phyloP scores from a whole-genome alignment of 2,329 filamentous ascomycete species.

The Ophiostoma australiae region DNA sequence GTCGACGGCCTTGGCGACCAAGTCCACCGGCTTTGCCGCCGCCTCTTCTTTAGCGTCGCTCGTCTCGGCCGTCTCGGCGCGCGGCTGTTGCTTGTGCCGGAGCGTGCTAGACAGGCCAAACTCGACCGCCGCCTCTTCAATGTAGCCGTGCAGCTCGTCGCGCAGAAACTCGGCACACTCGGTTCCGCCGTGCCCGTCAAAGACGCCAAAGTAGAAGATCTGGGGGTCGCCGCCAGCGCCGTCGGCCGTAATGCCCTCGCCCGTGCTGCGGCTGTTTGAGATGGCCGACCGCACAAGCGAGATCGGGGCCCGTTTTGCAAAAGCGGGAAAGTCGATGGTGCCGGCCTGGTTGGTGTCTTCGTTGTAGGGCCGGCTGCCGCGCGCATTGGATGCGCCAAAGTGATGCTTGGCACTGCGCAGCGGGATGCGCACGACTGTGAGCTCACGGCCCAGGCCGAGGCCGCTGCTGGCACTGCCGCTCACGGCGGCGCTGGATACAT shows the following conservation, averaged over 20 bases:
- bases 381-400: constrained; percentile 73
- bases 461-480: not conserved
- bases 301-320: constrained; percentile 76
- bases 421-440: constrained; percentile 92
- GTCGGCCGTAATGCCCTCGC: constrained; percentile 64
- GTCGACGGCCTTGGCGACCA: constrained; percentile 32
- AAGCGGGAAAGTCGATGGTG: constrained; percentile 85
- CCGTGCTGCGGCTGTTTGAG: constrained; percentile 46
- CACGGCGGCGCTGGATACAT: constrained; percentile 46
- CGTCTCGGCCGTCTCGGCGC: not conserved
- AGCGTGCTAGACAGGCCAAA: constrained; percentile 78
- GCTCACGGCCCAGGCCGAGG: constrained; percentile 56
- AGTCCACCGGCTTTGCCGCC: not conserved
- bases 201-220: constrained; percentile 95
- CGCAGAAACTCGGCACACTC: constrained; percentile 84
- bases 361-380: constrained; percentile 82
- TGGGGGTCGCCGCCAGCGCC: constrained; percentile 78
- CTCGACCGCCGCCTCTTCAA: constrained; percentile 71
- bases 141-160: constrained; percentile 79
- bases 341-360: constrained; percentile 94
- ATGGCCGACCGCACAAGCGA: constrained; percentile 46
- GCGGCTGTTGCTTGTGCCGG: constrained; percentile 39
- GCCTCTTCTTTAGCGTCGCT: not conserved
- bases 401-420: constrained; percentile 92
- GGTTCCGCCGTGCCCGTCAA: constrained; percentile 88